These are phyloP conservation scores for Pseudogymnoascus sp. DNA, from an alignment of 2,329 filamentous ascomycete species.

Conservation along the genomic window DNA sequence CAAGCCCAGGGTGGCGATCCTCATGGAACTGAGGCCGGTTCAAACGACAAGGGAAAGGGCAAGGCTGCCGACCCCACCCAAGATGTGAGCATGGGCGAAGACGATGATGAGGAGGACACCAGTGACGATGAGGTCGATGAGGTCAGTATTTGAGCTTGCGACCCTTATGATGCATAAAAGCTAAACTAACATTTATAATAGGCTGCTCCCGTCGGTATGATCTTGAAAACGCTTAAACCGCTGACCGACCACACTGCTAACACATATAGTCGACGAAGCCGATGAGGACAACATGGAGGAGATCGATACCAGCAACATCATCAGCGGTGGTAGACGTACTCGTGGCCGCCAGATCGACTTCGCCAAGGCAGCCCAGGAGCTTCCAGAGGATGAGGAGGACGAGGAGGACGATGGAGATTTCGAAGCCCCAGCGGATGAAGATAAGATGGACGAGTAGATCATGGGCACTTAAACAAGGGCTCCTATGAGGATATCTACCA, in stretches of 20 bases:
- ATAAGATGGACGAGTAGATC: conserved; percentile 59
- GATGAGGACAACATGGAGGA: conserved; percentile 82
- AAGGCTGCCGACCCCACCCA: conserved; percentile 56
- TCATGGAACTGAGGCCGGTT: conserved; percentile 35
- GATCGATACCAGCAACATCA: conserved; percentile 86
- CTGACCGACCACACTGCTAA: conserved; percentile 28
- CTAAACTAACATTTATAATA: conserved; percentile 17
- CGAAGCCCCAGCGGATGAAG: conserved; percentile 55
- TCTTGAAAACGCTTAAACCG: conserved; percentile 19
- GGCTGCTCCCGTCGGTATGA: conserved; percentile 27
- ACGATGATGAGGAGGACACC: conserved; percentile 55
- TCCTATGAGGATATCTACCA: neutral
- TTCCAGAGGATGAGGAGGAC: conserved; percentile 67
- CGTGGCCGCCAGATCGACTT: conserved; percentile 91
- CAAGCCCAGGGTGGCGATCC: conserved; percentile 29
- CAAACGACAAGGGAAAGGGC: conserved; percentile 77
- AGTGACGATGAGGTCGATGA: conserved; percentile 63
- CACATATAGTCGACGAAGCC: conserved; percentile 54
- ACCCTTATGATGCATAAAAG: conserved; percentile 3
- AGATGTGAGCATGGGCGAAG: conserved; percentile 64
- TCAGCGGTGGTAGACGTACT: conserved; percentile 71
- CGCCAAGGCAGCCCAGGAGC: conserved; percentile 78
- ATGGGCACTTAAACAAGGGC: neutral
- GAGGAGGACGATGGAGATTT: conserved; percentile 70
- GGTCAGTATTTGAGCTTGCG: conserved; percentile 36